Percentiles rank a stretch among this genome's conserved stretches.
These are phyloP conservation scores for Salix suchowensis DNA, from an alignment of 345 rosid species.

Conservation along the genomic window DNA sequence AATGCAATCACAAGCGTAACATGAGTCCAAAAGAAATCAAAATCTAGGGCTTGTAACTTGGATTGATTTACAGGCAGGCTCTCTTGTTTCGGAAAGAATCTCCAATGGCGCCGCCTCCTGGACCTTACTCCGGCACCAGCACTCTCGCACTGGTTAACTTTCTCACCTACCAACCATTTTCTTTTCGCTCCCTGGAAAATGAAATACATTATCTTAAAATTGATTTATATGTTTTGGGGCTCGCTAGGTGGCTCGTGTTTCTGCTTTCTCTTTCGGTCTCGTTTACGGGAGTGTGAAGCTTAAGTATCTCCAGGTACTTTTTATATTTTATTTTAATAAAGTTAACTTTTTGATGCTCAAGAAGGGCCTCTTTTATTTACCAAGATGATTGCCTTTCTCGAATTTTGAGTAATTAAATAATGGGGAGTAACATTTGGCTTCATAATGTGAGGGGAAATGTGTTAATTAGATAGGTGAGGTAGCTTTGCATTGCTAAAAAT, in stretches of 20 bases:
- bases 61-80: background rate
- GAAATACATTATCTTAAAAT: background rate
- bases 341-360: background rate
- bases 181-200: background rate
- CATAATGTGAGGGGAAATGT: background rate
- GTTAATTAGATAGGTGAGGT: background rate
- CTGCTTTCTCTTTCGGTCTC: constrained; percentile 69
- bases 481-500: background rate
- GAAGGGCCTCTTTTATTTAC: background rate
- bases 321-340: background rate
- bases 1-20: background rate
- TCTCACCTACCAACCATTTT: background rate
- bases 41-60: constrained; percentile 5
- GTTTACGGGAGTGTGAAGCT: constrained; percentile 79
- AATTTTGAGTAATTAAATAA: background rate
- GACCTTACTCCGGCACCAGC: constrained; percentile 79
- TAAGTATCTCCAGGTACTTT: constrained; percentile 67
- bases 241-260: constrained; percentile 78
- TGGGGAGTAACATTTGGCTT: background rate
- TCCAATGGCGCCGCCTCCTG: constrained; percentile 72
- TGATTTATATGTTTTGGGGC: background rate
- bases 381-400: background rate
- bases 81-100: background rate
- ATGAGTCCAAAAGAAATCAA: background rate
- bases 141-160: constrained; percentile 63